Base-by-base conservation (phyloP, 495 filamentous ascomycete species). In the Talaromyces proteolyticus region DNA sequence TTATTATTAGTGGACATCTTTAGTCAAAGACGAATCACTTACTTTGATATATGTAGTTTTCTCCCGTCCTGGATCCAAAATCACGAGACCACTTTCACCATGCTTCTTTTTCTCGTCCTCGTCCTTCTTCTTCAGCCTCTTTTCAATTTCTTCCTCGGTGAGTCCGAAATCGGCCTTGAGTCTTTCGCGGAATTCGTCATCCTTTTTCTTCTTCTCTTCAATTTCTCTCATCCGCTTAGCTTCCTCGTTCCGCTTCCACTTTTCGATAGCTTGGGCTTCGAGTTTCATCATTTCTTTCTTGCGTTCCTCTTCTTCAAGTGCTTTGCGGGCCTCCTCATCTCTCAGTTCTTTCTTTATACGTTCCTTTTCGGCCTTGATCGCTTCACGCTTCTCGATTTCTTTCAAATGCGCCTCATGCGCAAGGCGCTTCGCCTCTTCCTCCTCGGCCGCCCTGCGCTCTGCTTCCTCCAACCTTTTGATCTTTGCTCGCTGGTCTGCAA, bases 241-340 rank as follows among this genome's bases (percentile, higher is more conserved):
- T 21, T 75, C 67, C 61, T 86, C 81, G 44, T 77, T 73, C 41
- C 76, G 66, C 47, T 81, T 72, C 57, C 71, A 76, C 63, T 88
- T 77, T 11, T 80, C 70, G 49, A 81, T 68, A 1, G 69, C 69
- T 54, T 75, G 73, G 42, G 62, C 54, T 61, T 75, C 76, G 57
- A 84, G 70, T 52, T 71, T 65, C 14, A 72, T 67, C 54, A 79
- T 67, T 49, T 75, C 66, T 56, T 74, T 67, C 52, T 75, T 63
- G 7, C 66, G 69, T 21, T 61, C 67, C 42, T 73, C 65, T 29
- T 69, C 64, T 24, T 68, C 66, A 16, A 61, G 49, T 25, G 52
- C 21, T 47, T 60, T 55, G 42, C 62, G 58, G 4, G 57, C 59
- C 55, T 69, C 64, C 49, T 69, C 65, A 26, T 70, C 69, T 11